Evolutionary conservation across 176 grass and related monocot genomes (phyloP).

Genomic region (Aegilops longissima): DNA sequence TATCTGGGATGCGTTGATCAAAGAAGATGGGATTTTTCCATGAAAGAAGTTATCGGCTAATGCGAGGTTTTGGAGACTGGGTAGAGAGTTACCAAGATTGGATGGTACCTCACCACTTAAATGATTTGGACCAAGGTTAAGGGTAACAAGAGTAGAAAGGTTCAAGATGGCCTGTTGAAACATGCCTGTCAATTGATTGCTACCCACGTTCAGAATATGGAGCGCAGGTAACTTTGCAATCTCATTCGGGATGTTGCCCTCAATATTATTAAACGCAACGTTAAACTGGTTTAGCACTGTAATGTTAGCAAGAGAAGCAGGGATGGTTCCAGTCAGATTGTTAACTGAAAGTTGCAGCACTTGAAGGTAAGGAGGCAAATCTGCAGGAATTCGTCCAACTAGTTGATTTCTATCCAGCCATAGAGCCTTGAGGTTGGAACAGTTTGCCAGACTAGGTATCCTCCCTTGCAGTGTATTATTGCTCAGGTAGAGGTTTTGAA

Average conservation of each 20-base stretch:
- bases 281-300: background rate
- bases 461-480: conserved; percentile 6
- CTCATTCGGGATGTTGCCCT: conserved; percentile 19
- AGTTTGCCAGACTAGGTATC: conserved; percentile 19
- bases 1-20: conserved; percentile 11
- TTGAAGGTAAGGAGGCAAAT: background rate
- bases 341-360: background rate
- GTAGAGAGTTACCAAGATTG: background rate
- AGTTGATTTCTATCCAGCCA: background rate
- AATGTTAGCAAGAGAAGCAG: conserved; percentile 16
- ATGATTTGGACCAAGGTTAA: background rate
- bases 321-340: conserved; percentile 26
- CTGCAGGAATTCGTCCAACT: background rate
- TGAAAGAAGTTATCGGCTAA: background rate
- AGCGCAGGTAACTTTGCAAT: background rate
- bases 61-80: background rate
- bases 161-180: background rate
- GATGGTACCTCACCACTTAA: conserved; percentile 12
- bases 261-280: background rate
- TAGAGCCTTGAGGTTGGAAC: background rate
- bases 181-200: background rate
- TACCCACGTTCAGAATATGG: background rate
- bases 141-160: background rate
- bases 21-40: background rate
- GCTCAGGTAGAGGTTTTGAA: background rate